phyloP scores from a whole-genome alignment of 208 protist genomes.

The Wallacemonas rigidus region DNA sequence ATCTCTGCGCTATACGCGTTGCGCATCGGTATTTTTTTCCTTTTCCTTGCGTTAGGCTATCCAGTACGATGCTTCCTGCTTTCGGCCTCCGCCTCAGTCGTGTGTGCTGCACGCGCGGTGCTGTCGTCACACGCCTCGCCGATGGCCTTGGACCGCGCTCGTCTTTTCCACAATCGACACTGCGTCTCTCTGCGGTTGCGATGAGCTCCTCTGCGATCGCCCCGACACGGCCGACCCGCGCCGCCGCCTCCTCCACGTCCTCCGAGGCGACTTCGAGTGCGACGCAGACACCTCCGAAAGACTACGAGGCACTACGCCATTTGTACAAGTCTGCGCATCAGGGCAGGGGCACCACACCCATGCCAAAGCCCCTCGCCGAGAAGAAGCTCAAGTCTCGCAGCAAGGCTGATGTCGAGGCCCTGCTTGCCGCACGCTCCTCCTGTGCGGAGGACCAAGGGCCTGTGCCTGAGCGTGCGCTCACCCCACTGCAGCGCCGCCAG shows the following conservation, averaged over 20 bases:
- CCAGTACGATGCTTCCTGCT: neutral
- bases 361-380: slow-evolving; percentile 36
- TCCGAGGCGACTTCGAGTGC: neutral
- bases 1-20: neutral
- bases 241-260: neutral
- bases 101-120: neutral
- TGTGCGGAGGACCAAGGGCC: slow-evolving; percentile 74
- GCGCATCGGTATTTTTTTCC: slow-evolving; percentile 6
- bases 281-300: slow-evolving; percentile 1
- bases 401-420: slow-evolving; percentile 19
- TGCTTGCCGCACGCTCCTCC: slow-evolving; percentile 52
- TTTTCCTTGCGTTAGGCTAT: slow-evolving; percentile 15
- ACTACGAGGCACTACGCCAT: slow-evolving; percentile 26
- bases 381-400: slow-evolving; percentile 12
- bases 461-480: slow-evolving; percentile 60
- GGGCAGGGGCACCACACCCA: slow-evolving; percentile 47
- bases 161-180: neutral
- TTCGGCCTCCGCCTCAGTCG: neutral
- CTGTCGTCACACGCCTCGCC: neutral
- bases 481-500: slow-evolving; percentile 82
- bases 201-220: neutral
- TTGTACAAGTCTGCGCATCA: slow-evolving; percentile 84
- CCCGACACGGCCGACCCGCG: neutral
- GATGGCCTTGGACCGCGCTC: neutral
- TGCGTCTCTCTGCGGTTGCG: neutral